Base-by-base conservation (phyloP, 1,284 basidiomycete genomes). In the Stereum hirsutum region DNA sequence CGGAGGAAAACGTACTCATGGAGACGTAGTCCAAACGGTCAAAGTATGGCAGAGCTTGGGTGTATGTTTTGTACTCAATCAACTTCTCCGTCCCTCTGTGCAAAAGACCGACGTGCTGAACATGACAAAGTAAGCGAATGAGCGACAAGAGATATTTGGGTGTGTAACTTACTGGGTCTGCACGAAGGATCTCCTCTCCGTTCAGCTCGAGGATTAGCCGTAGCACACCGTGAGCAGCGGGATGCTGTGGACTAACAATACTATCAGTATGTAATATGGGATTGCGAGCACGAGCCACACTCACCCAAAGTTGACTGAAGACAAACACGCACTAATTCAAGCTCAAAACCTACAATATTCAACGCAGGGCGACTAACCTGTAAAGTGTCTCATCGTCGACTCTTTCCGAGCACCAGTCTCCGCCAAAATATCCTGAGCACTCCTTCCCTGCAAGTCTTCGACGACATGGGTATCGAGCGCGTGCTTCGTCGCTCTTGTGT, bases 61-160 rank as follows among this genome's bases (percentile, higher is more conserved):
- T 91, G 64, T 98, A 99, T 8, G 87, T 98, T 74, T 99, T 99
- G 78, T 95, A 97, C 68, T 99, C 95, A 57, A 98, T 99, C 44
- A 99, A 76, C 68, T 99, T 99, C 64, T 99, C 95, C 15, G 95
- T 99, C 30, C 94, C 95, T 57, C 96, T 83, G 66, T 99, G 95
- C 47, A 99, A 76, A 32, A 99, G 76, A 49, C 95, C 96, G 56
- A 99, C 85, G 58, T 99, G 95, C 87, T 92, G 52, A 51, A 45
- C 33, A 42, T 19, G 28, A 30, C n/a, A 20, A 28, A 44, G 47
- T 28, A 49, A 20, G 49, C 42, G 35, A n/a, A n/a, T 35, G n/a
- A 33, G 27, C 34, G 31, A 27, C 5, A 32, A 27, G 37, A 14
- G 28, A 41, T 44, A n/a, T 35, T 41, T 15, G 5, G 27, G 37